Percentiles rank a stretch among this genome's conserved stretches.
phyloP scores from a whole-genome alignment of 73 alveolate genomes.

The Symbiodinium natans region DNA sequence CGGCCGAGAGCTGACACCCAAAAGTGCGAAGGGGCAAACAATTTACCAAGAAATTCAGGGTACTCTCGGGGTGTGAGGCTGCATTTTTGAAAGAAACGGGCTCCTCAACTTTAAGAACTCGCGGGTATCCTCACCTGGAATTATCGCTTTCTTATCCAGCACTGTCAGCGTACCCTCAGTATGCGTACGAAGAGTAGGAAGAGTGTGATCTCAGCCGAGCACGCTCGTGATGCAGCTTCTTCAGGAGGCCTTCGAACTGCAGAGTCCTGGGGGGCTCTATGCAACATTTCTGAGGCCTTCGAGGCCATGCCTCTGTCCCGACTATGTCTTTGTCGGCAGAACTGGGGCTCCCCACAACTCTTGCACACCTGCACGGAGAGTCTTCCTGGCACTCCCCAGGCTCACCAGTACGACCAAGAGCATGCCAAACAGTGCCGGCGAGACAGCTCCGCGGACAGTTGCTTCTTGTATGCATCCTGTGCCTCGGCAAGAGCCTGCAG shows the following conservation, averaged over 20 bases:
- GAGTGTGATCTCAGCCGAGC: not conserved
- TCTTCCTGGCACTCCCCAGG: slow-evolving; percentile 48
- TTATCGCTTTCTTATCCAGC: too few relatives aligned
- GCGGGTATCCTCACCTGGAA: too few relatives aligned
- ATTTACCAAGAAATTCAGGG: too few relatives aligned
- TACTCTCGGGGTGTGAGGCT: too few relatives aligned
- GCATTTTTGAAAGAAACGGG: too few relatives aligned
- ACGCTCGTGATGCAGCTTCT: slow-evolving; percentile 78
- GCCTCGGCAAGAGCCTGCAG: slow-evolving; percentile 78
- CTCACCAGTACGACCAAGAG: not conserved
- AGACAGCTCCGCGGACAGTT: slow-evolving; percentile 81
- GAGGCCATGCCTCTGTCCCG: too few relatives aligned
- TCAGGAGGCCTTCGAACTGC: slow-evolving; percentile 86
- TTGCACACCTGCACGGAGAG: slow-evolving; percentile 87
- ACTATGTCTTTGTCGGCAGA: not conserved
- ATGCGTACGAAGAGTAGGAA: too few relatives aligned
- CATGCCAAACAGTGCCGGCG: not conserved
- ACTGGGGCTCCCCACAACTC: slow-evolving; percentile 36
- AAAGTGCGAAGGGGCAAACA: too few relatives aligned
- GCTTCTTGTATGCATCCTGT: slow-evolving; percentile 80
- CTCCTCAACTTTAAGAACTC: too few relatives aligned
- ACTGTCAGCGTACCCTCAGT: too few relatives aligned
- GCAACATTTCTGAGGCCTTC: too few relatives aligned
- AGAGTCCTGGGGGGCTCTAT: slow-evolving; percentile 1
- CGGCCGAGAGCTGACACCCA: too few relatives aligned